Evolutionary conservation across 495 filamentous ascomycete genomes (phyloP), one percentile per base, ranked within the genome.

Genomic region (Talaromyces adpressus): DNA sequence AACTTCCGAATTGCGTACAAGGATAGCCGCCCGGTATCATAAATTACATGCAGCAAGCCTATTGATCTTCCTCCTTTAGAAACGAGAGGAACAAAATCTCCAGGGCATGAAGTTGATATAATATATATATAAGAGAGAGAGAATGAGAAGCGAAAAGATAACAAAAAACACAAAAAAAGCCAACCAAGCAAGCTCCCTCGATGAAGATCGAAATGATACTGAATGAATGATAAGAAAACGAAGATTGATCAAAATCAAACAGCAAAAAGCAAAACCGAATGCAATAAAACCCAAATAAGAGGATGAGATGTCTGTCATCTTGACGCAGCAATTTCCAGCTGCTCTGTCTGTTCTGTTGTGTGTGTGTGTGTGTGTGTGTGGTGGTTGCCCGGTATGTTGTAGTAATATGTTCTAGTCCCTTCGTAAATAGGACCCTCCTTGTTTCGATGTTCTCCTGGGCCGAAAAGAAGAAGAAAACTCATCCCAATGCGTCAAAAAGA

Each of bases 191-290:
- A 41, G 36, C 18, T 6, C 45, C 7, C 45, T 18, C 16, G 16
- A n/a, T 18, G 41, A 45, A 59, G 64, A 68, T 64, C 34, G 57
- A 64, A 59, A 60, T 65, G 53, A 47, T 49, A 49, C 5, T 49
- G 36, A 49, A 20, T 49, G 18, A 60, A n/a, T 36, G 45, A 59
- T 30, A 54, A 39, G 45, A 34, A 39, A 59, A 66, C n/a, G 56
- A 69, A 41, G 1, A 49, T 1, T 9, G 8, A 49, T 3, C 18
- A 49, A 49, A 49, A 20, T 20, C 45, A 9, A 20, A 49, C n/a
- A 49, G 4, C 45, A 41, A 16, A 49, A 2, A 20, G 45, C 7
- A 20, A 20, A 4, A 20, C 4, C 9, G 16, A 6, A 49, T 3
- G n/a, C 16, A 49, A 49, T 1, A 49, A 49, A 49, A 0, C n/a